Evolutionary conservation across 2,329 filamentous ascomycete genomes (phyloP).

Genomic region (Microdochium nivale): DNA sequence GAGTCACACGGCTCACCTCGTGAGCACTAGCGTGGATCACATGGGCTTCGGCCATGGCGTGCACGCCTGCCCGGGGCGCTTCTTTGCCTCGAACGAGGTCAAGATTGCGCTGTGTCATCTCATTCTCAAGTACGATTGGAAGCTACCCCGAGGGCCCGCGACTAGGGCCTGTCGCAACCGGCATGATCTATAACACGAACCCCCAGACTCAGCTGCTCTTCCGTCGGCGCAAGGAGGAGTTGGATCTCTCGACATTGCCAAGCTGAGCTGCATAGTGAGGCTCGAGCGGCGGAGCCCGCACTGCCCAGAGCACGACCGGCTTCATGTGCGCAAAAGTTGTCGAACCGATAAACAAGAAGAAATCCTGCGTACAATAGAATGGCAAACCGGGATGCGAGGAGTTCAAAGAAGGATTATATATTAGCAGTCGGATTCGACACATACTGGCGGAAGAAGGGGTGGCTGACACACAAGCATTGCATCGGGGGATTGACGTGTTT

Average conservation of each 20-base stretch:
- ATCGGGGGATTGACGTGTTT: no score
- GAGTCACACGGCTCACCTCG: slow-evolving; percentile 15
- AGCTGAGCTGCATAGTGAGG: neutral
- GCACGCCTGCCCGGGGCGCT: slow-evolving; percentile 28
- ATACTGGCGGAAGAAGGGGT: no score
- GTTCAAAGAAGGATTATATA: no score
- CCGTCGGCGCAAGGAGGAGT: slow-evolving; percentile 6
- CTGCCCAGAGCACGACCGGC: no score
- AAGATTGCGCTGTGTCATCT: slow-evolving; percentile 24
- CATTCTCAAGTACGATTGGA: slow-evolving; percentile 21
- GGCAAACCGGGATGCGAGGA: no score
- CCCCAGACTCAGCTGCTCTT: slow-evolving; percentile 7
- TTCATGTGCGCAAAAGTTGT: no score
- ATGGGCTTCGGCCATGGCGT: slow-evolving; percentile 26
- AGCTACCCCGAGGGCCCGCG: neutral
- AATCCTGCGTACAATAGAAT: no score
- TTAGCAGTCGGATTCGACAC: no score
- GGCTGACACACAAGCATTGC: no score
- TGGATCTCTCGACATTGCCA: neutral
- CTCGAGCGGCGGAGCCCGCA: no score
- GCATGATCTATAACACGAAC: neutral
- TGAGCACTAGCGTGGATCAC: slow-evolving; percentile 16
- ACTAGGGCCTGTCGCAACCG: neutral
- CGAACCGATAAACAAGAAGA: no score
- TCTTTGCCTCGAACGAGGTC: slow-evolving; percentile 27